Base-by-base conservation (phyloP, 257 asterid genomes). In the Primulina eburnea region DNA sequence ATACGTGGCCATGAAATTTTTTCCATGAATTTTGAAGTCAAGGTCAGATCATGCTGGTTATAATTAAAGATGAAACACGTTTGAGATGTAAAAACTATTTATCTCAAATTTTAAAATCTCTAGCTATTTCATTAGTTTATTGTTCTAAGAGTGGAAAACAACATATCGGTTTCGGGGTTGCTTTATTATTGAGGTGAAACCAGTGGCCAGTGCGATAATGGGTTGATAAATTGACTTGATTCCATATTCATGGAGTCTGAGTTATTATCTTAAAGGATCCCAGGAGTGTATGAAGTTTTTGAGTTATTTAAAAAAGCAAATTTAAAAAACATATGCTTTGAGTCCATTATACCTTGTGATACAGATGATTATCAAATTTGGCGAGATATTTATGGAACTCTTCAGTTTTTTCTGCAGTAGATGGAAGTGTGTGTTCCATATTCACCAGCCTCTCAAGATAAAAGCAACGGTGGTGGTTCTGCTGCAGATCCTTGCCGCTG, bases 391-490 rank as follows among this genome's bases (percentile, higher is more conserved):
- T 63, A 57, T 79, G 70, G 75, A 24, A 77, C 56, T 77, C 67
- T 58, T 71, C 78, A 70, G 83, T 71, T 78, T 68, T 73, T 57
- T 60, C 72, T 67, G 70, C 60, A 68, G 78, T 86, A 79, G 84
- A 85, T 89, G 90, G 95, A 84, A 81, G 81, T 78, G 40, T 80
- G 76, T 68, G 72, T 76, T 75, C 76, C 86, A 71, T 24, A 64
- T 64, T 75, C 80, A 76, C 63, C 87, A 43, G 74, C 78, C 78
- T 64, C 73, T 78, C 80, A 75, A 74, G 87, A 84, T 77, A 14
- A 77, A 62, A 79, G 83, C 76, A 67, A 76, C 65, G 61, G 64
- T 43, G 34, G 74, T 70, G 84, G 79, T 71, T 73, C 84, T 72
- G 64, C 82, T n/a, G 40, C 76, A 53, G 84, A 70, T 66, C 84